Evolutionary conservation across 345 rosid species (phyloP), one percentile per base, ranked within the genome.

Genomic region (Euphorbia pulcherrima): DNA sequence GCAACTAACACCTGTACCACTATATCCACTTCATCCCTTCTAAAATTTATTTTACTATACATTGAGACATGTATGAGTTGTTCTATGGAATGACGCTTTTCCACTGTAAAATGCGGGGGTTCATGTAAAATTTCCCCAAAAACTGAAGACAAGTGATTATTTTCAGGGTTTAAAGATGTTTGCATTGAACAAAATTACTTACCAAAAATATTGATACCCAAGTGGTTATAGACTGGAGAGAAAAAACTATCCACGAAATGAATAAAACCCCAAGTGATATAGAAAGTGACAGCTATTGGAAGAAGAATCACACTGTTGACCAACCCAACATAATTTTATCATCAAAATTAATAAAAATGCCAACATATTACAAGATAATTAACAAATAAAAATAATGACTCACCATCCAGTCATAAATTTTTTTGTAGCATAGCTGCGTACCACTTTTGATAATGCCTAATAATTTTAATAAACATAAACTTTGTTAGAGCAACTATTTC

Each of bases 391-490:
- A 44, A 12, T 39, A 59, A 44, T 13, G 33, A 56, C 79, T 76
- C 62, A 88, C 95, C 91, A 83, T 73, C 95, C 91, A 1, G 88
- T 85, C 86, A 88, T 80, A 20, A 88, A 88, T 78, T 86, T 88
- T 71, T 83, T 86, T 30, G 87, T 83, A 20, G 88, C 88, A 88
- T 92, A 89, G 84, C 92, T 85, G 24, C 88, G 70, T 20, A 82
- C 70, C 23, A 85, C 92, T 79, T 81, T 85, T 72, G 69, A 79
- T 57, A 85, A 57, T 56, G 89, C 85, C 92, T 85, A 47, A 8
- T 5, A 7, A 64, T 16, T 12, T 26, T 23, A 27, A 2, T 18
- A 64, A 27, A 27, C 18, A 33, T 46, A 64, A 35, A 53, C 47
- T 8, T 33, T 9, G 20, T 59, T 30, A 59, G 44, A 2, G 12